Evolutionary conservation across 805 yeast species (phyloP), one percentile per base, ranked within the genome.

Genomic region (Lachancea quebecensis): DNA sequence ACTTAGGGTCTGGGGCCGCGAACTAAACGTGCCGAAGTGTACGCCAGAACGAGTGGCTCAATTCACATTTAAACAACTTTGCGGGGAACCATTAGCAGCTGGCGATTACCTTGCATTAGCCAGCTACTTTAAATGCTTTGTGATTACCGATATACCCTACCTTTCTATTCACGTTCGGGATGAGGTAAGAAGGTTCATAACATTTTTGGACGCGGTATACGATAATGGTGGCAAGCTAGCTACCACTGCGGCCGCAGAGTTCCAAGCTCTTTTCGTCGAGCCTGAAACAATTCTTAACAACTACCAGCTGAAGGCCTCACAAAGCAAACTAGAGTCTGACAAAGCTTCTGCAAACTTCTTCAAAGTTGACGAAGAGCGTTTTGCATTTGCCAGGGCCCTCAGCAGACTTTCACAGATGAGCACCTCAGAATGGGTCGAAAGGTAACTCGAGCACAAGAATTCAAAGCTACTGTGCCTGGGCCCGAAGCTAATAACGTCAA

Each of bases 371-470:
- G 99, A 91, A 65, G 99, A 91, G 67, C 78, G 83, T 63, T 93
- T 91, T 69, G 99, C 99, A 16, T 91, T 91, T 71, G 96, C 96
- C 0, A 77, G 99, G 60, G 97, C 98, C 0, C 71, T 91, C 47
- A 82, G 93, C 55, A 79, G 99, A 61, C 72, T 93, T 53, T 77
- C 90, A 36, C 98, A 91, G 55, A 91, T 91, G 97, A 82, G 95
- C 53, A 84, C 95, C 4, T 82, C 81, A 21, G 95, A 85, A 42
- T 91, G 99, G 99, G 81, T 87, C 6, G 88, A 82, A 45, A 59
- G 50, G 17, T 44, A 28, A 44, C 28, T 8, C 11, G 10, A n/a
- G 28, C n/a, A 17, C 21, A 16, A 30, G 35, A 15, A 3, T 12
- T 16, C 10, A 9, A 17, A 17, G 27, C 12, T 33, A 15, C 25